Base-by-base conservation (phyloP, 805 yeast species). In the Candida incommunis region DNA sequence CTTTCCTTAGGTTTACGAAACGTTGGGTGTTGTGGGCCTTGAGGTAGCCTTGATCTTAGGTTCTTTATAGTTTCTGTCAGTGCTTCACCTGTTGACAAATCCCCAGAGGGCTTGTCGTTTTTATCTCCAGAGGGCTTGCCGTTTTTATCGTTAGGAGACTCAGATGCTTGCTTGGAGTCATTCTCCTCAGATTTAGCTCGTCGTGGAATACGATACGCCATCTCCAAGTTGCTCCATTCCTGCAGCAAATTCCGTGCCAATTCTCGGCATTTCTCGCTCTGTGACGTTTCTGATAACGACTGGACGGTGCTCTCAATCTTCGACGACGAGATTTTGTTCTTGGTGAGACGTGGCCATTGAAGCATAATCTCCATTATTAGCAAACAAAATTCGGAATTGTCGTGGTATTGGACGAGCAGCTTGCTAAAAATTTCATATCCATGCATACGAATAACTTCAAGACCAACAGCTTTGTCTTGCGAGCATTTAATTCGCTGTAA, bases 121-220 rank as follows among this genome's bases (percentile, higher is more conserved):
- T 25, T 25, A 13, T 25, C 27, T 13, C 13, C 13, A 9, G 27
- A 9, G 13, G 7, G 13, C n/a, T n/a, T n/a, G n/a, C n/a, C n/a
- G n/a, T n/a, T n/a, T n/a, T n/a, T n/a, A n/a, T n/a, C n/a, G n/a
- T n/a, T n/a, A 13, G 27, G 27, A n/a, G 16, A 16, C 24, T 40
- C 50, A 23, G 46, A 3, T 22, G 23, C 21, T 35, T 2, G 41
- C 42, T 40, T 23, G 18, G 26, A 3, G 13, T n/a, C 24, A 23
- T n/a, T 31, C 37, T 31, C 37, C 37, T 31, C 37, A 16, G 37
- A 31, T 15, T 4, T 40, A 23, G 45, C 20, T 24, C 34, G 13
- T 53, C 88, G 80, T 1, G 94, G 88, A 43, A 90, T 88, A 41
- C 92, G 73, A 57, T 80, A 83, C n/a, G 87, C 88, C 74, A 84